These are phyloP conservation scores for Triticum urartu DNA, from an alignment of 176 grass and related monocot genomes.

Conservation along the genomic window DNA sequence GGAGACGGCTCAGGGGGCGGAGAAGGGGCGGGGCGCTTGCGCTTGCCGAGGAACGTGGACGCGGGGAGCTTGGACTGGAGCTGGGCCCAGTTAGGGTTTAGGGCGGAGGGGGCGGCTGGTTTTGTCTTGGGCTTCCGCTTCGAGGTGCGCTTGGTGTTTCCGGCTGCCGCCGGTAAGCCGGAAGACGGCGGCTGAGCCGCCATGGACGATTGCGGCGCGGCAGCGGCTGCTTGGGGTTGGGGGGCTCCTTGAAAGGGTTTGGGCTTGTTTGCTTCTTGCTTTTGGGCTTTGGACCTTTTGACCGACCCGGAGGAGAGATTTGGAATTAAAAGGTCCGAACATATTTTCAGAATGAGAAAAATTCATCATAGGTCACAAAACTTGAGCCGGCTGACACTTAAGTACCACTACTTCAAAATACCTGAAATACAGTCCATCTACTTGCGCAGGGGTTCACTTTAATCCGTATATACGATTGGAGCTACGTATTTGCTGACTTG, in stretches of 20 bases:
- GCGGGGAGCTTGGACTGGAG: slow-evolving; percentile 72
- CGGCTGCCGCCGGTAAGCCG: slow-evolving; percentile 10
- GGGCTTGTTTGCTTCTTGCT: not conserved
- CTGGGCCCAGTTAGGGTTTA: slow-evolving; percentile 94
- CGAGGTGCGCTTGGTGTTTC: slow-evolving; percentile 15
- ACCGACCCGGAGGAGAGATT: not conserved
- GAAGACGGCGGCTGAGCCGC: slow-evolving; percentile 8
- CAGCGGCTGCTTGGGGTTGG: not conserved
- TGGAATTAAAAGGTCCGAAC: too few relatives aligned
- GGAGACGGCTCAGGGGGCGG: slow-evolving; percentile 22
- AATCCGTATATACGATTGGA: too few relatives aligned
- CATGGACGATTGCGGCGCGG: slow-evolving; percentile 40
- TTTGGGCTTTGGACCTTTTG: not conserved
- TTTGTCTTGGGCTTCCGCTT: slow-evolving; percentile 42
- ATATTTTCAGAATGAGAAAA: too few relatives aligned
- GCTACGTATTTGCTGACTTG: too few relatives aligned
- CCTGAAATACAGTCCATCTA: too few relatives aligned
- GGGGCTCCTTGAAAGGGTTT: not conserved
- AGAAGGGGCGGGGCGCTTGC: slow-evolving; percentile 30
- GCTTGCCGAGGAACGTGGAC: slow-evolving; percentile 33
- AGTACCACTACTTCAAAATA: too few relatives aligned
- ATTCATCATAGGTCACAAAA: too few relatives aligned
- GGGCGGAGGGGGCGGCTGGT: slow-evolving; percentile 3
- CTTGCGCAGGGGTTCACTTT: too few relatives aligned
- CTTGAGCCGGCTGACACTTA: too few relatives aligned